phyloP scores from a whole-genome alignment of 208 protist species.

The Crithidia thermophila region DNA sequence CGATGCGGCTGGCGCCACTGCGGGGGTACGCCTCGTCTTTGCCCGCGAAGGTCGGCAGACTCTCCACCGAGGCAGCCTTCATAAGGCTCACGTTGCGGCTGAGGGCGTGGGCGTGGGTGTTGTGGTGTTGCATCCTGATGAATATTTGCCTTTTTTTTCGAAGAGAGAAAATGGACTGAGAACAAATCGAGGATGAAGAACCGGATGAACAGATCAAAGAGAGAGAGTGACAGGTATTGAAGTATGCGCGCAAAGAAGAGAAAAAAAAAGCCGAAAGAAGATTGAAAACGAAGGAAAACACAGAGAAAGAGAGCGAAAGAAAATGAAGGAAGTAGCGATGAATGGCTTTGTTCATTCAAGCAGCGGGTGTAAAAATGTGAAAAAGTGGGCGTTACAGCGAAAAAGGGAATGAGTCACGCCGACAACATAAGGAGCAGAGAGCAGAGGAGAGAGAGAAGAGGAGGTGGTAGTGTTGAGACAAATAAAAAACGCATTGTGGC shows the following conservation, averaged over 20 bases:
- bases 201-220: neutral
- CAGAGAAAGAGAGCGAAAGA: neutral
- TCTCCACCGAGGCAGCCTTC: neutral
- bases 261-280: neutral
- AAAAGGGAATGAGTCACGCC: too few species aligned
- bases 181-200: slow-evolving; percentile 1
- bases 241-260: neutral
- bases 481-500: too few species aligned
- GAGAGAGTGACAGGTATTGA: neutral
- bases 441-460: too few species aligned
- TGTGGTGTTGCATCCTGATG: neutral
- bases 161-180: neutral
- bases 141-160: too few species aligned
- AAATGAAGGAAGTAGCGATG: too few species aligned
- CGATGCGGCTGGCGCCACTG: slow-evolving; percentile 51
- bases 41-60: neutral
- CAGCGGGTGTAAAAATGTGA: too few species aligned
- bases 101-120: neutral
- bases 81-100: neutral
- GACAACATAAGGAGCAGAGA: too few species aligned
- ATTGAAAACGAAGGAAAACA: neutral
- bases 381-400: too few species aligned
- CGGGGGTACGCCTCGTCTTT: neutral
- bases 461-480: too few species aligned
- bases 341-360: too few species aligned